phyloP scores from a whole-genome alignment of 208 protist genomes.

The Strigomonas oncopelti region DNA sequence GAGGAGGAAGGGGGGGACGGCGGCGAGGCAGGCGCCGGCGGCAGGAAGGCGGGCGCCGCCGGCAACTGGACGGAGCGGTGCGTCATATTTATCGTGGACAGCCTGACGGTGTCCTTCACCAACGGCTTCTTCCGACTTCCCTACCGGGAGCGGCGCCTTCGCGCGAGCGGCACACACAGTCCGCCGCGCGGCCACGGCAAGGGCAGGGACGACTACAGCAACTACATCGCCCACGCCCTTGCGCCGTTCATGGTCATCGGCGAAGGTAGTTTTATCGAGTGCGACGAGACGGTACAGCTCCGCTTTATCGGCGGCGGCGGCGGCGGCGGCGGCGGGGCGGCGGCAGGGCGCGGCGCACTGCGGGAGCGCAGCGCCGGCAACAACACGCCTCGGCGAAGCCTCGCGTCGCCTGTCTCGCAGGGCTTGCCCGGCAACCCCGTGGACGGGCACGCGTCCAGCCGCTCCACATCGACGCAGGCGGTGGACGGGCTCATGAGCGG shows the following conservation, averaged over 20 bases:
- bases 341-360: background rate
- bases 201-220: background rate
- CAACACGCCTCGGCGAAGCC: background rate
- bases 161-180: constrained; percentile 16
- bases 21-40: background rate
- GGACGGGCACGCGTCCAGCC: background rate
- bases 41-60: background rate
- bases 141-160: constrained; percentile 15
- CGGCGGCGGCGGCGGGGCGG: background rate
- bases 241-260: constrained; percentile 68
- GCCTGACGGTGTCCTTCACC: constrained; percentile 64
- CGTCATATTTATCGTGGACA: constrained; percentile 19
- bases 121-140: constrained; percentile 64
- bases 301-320: constrained; percentile 28
- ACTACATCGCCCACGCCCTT: constrained; percentile 16
- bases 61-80: background rate
- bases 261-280: constrained; percentile 73
- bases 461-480: background rate
- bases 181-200: background rate
- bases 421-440: background rate
- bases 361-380: background rate
- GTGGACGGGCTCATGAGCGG: background rate
- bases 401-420: background rate
- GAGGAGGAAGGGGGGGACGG: constrained; percentile 1
- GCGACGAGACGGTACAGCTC: constrained; percentile 36